phyloP scores from a whole-genome alignment of 2,329 filamentous ascomycete species.

The Emergomyces pasteurianus region DNA sequence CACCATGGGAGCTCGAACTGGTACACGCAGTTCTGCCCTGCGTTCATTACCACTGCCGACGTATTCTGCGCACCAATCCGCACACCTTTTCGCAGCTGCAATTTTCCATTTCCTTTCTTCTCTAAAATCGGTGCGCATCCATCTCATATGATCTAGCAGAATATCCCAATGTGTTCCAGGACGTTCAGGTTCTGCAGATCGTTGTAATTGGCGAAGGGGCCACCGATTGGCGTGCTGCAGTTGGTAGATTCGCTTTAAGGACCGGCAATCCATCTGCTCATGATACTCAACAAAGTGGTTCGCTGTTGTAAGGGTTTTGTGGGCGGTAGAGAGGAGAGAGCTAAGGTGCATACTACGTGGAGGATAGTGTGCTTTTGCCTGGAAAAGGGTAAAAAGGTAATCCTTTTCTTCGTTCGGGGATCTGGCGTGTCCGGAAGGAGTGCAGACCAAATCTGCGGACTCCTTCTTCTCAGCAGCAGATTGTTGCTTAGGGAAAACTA shows the following conservation, averaged over 20 bases:
- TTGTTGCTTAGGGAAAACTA: slow-evolving; percentile 63
- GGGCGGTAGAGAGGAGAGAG: slow-evolving; percentile 65
- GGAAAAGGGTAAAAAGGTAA: slow-evolving; percentile 53
- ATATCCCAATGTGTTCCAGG: slow-evolving; percentile 75
- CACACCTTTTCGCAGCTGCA: slow-evolving; percentile 65
- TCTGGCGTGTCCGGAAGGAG: slow-evolving; percentile 40
- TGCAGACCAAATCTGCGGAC: slow-evolving; percentile 34
- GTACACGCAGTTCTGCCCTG: slow-evolving; percentile 57
- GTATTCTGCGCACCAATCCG: slow-evolving; percentile 75
- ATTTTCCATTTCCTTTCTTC: slow-evolving; percentile 93
- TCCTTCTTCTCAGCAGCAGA: slow-evolving; percentile 37
- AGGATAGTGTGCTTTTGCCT: slow-evolving; percentile 46
- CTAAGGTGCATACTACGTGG: slow-evolving; percentile 45
- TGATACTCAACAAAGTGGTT: slow-evolving; percentile 74
- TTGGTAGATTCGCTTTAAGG: slow-evolving; percentile 76
- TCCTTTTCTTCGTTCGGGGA: slow-evolving; percentile 39
- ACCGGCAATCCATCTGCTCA: slow-evolving; percentile 77
- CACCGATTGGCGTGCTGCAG: slow-evolving; percentile 85
- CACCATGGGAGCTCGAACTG: slow-evolving; percentile 34
- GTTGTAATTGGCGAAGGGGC: slow-evolving; percentile 81
- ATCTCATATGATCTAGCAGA: slow-evolving; percentile 81
- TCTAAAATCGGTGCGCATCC: slow-evolving; percentile 94
- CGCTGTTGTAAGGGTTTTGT: slow-evolving; percentile 78
- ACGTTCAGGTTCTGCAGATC: slow-evolving; percentile 66
- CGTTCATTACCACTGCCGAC: slow-evolving; percentile 53